Evolutionary conservation across 1,139 yeast species (phyloP).

Genomic region (Hyphopichia pseudoburtonii): DNA sequence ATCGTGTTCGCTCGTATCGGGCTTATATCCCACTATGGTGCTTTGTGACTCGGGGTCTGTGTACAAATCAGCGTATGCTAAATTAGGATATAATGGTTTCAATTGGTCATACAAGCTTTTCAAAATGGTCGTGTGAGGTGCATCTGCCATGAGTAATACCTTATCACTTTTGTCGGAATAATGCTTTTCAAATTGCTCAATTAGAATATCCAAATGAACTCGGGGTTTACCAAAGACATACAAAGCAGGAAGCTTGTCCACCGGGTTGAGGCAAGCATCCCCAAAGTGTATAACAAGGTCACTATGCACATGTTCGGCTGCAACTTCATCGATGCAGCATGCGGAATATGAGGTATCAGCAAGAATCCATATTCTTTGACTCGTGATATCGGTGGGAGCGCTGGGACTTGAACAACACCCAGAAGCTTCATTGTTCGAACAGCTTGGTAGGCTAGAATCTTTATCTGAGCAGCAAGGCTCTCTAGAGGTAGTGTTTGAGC

Average conservation of each 20-base stretch:
- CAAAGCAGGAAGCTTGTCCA: constrained; percentile 67
- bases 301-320: constrained; percentile 88
- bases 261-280: constrained; percentile 86
- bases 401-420: not conserved
- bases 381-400: not conserved
- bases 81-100: constrained; percentile 34
- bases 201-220: constrained; percentile 35
- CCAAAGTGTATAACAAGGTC: constrained; percentile 92
- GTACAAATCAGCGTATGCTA: constrained; percentile 54
- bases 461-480: not conserved
- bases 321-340: constrained; percentile 96
- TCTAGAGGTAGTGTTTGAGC: too few relatives aligned
- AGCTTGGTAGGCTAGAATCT: too few relatives aligned
- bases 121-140: constrained; percentile 54
- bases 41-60: constrained; percentile 26
- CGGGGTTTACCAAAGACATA: constrained; percentile 75
- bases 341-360: constrained; percentile 97
- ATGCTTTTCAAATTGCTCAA: constrained; percentile 34
- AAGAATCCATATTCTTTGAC: constrained; percentile 58
- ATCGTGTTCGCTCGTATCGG: constrained; percentile 9
- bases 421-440: too few relatives aligned
- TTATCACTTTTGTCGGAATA: constrained; percentile 36
- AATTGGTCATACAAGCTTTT: constrained; percentile 31
- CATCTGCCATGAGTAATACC: constrained; percentile 65
- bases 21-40: constrained; percentile 43